Conservation (phyloP, 2,329 filamentous ascomycete species). For the Triangularia verruculosa region DNA sequence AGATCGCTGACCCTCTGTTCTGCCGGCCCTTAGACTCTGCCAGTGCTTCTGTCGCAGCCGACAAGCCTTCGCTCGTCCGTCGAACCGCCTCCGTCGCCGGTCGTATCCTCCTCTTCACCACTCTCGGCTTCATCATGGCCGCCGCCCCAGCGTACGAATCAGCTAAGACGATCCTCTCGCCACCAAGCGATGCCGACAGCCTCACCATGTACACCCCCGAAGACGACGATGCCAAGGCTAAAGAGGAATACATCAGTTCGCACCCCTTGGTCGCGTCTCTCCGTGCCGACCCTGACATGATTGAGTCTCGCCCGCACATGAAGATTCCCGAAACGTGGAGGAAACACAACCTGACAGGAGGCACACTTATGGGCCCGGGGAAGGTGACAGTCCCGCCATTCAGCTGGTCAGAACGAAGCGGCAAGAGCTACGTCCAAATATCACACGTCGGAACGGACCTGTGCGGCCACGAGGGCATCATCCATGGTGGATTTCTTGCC, state of each 20-base stretch:
- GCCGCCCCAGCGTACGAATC: conserved; percentile 50
- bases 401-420: conserved; percentile 68
- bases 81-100: conserved; percentile 46
- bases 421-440: conserved; percentile 68
- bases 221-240: conserved; percentile 53
- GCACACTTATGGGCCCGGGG: conserved; percentile 70
- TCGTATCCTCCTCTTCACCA: conserved; percentile 46
- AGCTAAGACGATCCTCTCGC: conserved; percentile 47
- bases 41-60: conserved; percentile 12
- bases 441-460: conserved; percentile 75
- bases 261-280: conserved; percentile 73
- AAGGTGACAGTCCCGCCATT: conserved; percentile 79
- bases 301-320: conserved; percentile 79
- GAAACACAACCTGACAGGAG: conserved; percentile 74
- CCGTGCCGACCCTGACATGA: conserved; percentile 62
- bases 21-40: conserved; percentile 10
- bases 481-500: conserved; percentile 89
- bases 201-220: conserved; percentile 60
- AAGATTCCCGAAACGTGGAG: conserved; percentile 74
- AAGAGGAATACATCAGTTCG: conserved; percentile 71
- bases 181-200: conserved; percentile 64
- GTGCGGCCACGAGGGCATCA: conserved; percentile 85
- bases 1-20: neutral
- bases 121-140: conserved; percentile 56
- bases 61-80: conserved; percentile 40